Percentiles rank a stretch among this genome's conserved stretches.
These are phyloP conservation scores for Rhodotorula sp. DNA, from an alignment of 1,284 basidiomycete species.

Conservation along the genomic window DNA sequence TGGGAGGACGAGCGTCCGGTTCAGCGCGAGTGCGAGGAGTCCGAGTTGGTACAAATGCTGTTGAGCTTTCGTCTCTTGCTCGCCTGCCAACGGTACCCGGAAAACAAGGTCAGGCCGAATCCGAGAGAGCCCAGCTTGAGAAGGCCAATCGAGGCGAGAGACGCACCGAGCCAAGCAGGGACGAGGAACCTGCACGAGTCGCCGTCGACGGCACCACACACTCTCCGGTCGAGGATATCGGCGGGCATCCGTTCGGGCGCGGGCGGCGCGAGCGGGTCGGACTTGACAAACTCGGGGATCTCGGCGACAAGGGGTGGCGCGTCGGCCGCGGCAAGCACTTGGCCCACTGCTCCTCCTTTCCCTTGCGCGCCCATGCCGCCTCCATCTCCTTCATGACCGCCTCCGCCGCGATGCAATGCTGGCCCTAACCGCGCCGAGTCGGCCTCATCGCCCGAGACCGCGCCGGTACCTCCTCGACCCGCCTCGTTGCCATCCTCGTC, in stretches of 20 bases:
- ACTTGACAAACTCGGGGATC: slow-evolving; percentile 28
- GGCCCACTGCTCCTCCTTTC: not conserved
- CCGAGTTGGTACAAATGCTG: slow-evolving; percentile 47
- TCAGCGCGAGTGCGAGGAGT: slow-evolving; percentile 43
- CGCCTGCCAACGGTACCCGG: slow-evolving; percentile 25
- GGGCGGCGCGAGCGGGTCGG: slow-evolving; percentile 7
- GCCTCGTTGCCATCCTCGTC: not conserved
- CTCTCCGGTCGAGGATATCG: slow-evolving; percentile 24
- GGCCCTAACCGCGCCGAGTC: too few relatives aligned
- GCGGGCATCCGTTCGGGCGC: slow-evolving; percentile 17
- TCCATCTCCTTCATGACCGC: not conserved
- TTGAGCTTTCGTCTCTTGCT: slow-evolving; percentile 48
- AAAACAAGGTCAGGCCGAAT: not conserved
- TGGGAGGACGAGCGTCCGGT: slow-evolving; percentile 46
- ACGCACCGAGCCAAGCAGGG: slow-evolving; percentile 43
- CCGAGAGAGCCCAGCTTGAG: not conserved
- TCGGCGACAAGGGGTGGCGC: slow-evolving; percentile 28
- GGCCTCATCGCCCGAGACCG: too few relatives aligned
- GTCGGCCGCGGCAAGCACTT: slow-evolving; percentile 3
- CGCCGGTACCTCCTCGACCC: not conserved
- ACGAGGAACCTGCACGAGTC: slow-evolving; percentile 40
- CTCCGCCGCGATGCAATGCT: too few relatives aligned
- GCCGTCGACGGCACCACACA: slow-evolving; percentile 23
- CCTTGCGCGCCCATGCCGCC: not conserved
- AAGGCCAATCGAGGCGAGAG: not conserved